phyloP scores from a whole-genome alignment of 352 stramenopile genomes.

The Pilasporangium apinafurcum region DNA sequence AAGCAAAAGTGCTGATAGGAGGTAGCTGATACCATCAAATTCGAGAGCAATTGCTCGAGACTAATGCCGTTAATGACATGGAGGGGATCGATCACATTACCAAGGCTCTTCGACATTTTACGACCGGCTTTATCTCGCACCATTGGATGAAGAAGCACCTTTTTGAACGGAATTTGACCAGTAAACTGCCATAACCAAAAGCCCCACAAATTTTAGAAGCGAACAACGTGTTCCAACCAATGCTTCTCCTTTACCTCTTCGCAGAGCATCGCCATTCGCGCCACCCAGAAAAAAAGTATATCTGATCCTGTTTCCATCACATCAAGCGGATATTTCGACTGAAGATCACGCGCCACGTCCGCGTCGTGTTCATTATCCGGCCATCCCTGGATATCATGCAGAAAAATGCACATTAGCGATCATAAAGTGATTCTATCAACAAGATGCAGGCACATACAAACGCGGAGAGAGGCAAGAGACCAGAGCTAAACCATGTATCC shows the following conservation, averaged over 20 bases:
- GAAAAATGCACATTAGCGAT: constrained; percentile 32
- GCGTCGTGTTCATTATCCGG: constrained; percentile 72
- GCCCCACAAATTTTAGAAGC: not conserved
- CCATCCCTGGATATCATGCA: constrained; percentile 77
- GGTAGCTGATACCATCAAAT: constrained; percentile 69
- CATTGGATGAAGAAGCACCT: constrained; percentile 99
- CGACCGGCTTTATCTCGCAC: constrained; percentile 98
- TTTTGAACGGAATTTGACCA: constrained; percentile 96
- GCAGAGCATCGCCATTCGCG: constrained; percentile 99
- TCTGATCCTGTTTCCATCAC: constrained; percentile 93
- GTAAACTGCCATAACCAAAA: constrained; percentile 51
- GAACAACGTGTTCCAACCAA: not conserved
- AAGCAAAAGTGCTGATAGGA: not conserved
- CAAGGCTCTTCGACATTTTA: constrained; percentile 99
- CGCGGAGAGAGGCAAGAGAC: constrained; percentile 91
- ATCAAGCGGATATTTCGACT: constrained; percentile 47
- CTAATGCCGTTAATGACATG: constrained; percentile 97
- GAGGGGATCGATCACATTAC: constrained; percentile 99
- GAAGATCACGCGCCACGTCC: constrained; percentile 15
- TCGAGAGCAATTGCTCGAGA: constrained; percentile 89
- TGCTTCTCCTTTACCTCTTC: constrained; percentile 83
- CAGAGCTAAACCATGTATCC: constrained; percentile 99
- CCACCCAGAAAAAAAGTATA: constrained; percentile 99
- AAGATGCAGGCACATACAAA: constrained; percentile 24
- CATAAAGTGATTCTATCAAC: not conserved